Conservation (phyloP, 2,329 filamentous ascomycete species). For the Penicillium sp. region DNA sequence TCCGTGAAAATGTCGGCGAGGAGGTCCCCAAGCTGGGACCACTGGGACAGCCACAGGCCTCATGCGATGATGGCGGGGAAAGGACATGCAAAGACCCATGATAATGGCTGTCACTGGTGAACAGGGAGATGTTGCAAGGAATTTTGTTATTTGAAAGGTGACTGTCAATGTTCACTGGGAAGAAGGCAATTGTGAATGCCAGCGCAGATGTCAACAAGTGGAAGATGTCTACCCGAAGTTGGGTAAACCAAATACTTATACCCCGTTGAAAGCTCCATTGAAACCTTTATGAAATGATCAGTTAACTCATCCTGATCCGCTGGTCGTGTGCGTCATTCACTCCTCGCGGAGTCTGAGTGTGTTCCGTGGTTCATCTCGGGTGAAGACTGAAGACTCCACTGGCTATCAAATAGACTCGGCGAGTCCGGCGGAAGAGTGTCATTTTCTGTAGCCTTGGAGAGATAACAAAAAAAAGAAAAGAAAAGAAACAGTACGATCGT, state of each 20-base stretch:
- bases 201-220: not conserved
- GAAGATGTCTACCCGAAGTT: not conserved
- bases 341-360: not conserved
- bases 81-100: conserved; percentile 22
- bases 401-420: not conserved
- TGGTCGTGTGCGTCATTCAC: conserved; percentile 16
- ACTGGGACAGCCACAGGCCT: conserved; percentile 8
- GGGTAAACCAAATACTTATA: not conserved
- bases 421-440: too few species aligned
- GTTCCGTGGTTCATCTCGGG: conserved; percentile 5
- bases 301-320: not conserved
- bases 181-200: not conserved
- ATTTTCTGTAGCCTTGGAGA: too few species aligned
- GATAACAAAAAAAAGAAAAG: not conserved
- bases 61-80: conserved; percentile 9
- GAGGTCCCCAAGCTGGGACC: conserved; percentile 9
- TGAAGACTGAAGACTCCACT: not conserved
- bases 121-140: too few species aligned
- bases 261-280: not conserved
- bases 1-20: conserved; percentile 11
- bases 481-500: not conserved
- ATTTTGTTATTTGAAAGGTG: not conserved
- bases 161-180: not conserved
- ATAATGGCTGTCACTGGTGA: not conserved
- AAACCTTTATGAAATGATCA: not conserved